Conservation (phyloP, 2,329 filamentous ascomycete species). For the Metarhizium album region DNA sequence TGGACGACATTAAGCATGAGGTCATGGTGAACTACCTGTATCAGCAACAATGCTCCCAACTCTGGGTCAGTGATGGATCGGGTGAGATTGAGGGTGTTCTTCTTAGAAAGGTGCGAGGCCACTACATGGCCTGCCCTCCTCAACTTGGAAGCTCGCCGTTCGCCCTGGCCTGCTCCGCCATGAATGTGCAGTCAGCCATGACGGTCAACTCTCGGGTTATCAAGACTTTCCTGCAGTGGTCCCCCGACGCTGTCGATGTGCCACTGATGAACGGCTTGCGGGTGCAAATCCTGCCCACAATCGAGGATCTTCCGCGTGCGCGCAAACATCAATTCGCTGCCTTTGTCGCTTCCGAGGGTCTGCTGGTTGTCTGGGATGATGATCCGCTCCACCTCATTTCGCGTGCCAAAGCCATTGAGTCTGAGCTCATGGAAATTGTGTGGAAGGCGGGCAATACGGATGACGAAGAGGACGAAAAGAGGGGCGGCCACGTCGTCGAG, state of each 20-base stretch:
- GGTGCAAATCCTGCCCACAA: slow-evolving; percentile 62
- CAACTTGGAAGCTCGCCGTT: slow-evolving; percentile 52
- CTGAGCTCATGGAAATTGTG: slow-evolving; percentile 66
- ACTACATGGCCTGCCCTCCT: slow-evolving; percentile 64
- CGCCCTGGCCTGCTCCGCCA: slow-evolving; percentile 51
- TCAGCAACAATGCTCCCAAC: slow-evolving; percentile 63
- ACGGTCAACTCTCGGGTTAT: slow-evolving; percentile 72
- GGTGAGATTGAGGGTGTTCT: slow-evolving; percentile 63
- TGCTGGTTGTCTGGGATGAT: slow-evolving; percentile 76
- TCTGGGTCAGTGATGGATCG: slow-evolving; percentile 62
- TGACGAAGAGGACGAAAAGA: slow-evolving; percentile 44
- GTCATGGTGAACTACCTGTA: slow-evolving; percentile 78
- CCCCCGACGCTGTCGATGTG: slow-evolving; percentile 62
- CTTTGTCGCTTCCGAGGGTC: slow-evolving; percentile 59
- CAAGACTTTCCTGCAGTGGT: slow-evolving; percentile 65
- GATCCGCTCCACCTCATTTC: slow-evolving; percentile 60
- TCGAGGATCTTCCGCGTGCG: slow-evolving; percentile 58
- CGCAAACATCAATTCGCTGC: slow-evolving; percentile 74
- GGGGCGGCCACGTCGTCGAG: slow-evolving; percentile 31
- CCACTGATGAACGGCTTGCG: slow-evolving; percentile 67
- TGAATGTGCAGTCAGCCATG: slow-evolving; percentile 71
- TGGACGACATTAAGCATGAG: slow-evolving; percentile 68
- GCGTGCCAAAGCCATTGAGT: slow-evolving; percentile 62
- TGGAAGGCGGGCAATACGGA: slow-evolving; percentile 52
- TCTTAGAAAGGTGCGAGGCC: slow-evolving; percentile 53